Evolutionary conservation across 2,329 filamentous ascomycete species (phyloP).

Genomic region (Ophiosphaerella narmari): DNA sequence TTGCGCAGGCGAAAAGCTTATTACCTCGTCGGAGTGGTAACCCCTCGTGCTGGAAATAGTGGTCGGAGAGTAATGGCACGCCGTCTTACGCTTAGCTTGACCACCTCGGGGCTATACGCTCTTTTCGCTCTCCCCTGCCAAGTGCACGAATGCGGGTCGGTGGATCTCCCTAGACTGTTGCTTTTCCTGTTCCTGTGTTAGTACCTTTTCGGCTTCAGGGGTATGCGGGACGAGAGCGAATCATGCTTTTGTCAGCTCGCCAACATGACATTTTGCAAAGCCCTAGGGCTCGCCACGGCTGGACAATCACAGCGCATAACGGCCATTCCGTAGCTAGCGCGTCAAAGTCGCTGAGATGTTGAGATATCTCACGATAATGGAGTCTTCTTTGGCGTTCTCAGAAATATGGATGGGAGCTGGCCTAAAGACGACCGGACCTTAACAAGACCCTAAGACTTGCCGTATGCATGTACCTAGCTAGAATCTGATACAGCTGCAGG

Average conservation of each 20-base stretch:
- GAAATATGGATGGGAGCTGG: neutral
- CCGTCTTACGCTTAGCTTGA: slow-evolving; percentile 12
- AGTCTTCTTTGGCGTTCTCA: too few relatives aligned
- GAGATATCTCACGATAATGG: too few relatives aligned
- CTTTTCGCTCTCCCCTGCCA: slow-evolving; percentile 38
- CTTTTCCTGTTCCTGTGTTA: slow-evolving; percentile 33
- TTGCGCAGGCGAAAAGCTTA: slow-evolving; percentile 2
- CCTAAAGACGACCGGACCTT: neutral
- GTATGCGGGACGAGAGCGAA: slow-evolving; percentile 26
- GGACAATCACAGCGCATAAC: neutral
- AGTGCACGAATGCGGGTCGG: slow-evolving; percentile 21
- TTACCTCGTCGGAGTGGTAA: slow-evolving; percentile 1
- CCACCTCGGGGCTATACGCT: slow-evolving; percentile 6
- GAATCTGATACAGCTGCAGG: slow-evolving; percentile 14
- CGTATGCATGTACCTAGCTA: too few relatives aligned
- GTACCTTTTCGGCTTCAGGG: slow-evolving; percentile 29
- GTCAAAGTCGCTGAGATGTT: too few relatives aligned
- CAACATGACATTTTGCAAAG: slow-evolving; percentile 4
- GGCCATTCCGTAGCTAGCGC: too few relatives aligned
- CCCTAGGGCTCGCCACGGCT: slow-evolving; percentile 13
- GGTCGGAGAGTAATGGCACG: slow-evolving; percentile 2
- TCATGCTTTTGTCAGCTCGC: slow-evolving; percentile 20
- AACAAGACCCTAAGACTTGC: too few relatives aligned
- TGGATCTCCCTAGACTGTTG: slow-evolving; percentile 17
- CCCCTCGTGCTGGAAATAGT: slow-evolving; percentile 4